Conservation (phyloP, 768 basidiomycete species). For the Leccinum subtestaceum region DNA sequence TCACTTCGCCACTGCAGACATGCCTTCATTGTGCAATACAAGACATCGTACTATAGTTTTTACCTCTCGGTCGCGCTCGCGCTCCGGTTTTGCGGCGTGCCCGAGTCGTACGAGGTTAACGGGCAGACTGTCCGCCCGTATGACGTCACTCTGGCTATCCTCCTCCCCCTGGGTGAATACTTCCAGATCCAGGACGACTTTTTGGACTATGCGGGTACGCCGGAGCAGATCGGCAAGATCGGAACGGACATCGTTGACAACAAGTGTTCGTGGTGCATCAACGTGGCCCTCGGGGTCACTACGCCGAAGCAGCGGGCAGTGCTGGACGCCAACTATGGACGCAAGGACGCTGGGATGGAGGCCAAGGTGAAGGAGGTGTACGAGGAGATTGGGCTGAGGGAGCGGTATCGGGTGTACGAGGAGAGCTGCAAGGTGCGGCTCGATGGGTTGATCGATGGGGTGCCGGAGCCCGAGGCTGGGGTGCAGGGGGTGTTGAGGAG, state of each 20-base stretch:
- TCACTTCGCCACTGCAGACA: slow-evolving; percentile 49
- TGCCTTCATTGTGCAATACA: slow-evolving; percentile 91
- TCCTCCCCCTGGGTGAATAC: slow-evolving; percentile 93
- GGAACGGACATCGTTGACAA: slow-evolving; percentile 98
- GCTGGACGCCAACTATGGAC: slow-evolving; percentile 68
- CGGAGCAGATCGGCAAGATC: slow-evolving; percentile 92
- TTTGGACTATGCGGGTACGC: slow-evolving; percentile 87
- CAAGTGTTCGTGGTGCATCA: slow-evolving; percentile 97
- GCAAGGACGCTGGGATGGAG: slow-evolving; percentile 46
- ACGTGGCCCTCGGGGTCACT: slow-evolving; percentile 69
- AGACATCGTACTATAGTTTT: slow-evolving; percentile 97
- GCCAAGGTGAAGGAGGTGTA: slow-evolving; percentile 70
- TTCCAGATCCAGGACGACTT: slow-evolving; percentile 99
- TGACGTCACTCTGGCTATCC: slow-evolving; percentile 72
- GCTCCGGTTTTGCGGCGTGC: slow-evolving; percentile 72
- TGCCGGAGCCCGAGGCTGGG: slow-evolving; percentile 56
- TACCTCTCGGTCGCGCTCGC: slow-evolving; percentile 97
- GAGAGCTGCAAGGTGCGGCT: slow-evolving; percentile 64
- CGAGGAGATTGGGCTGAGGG: slow-evolving; percentile 61
- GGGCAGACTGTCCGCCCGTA: slow-evolving; percentile 55
- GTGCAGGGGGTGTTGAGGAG: slow-evolving; percentile 47
- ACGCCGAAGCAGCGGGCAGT: slow-evolving; percentile 53
- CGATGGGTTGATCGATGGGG: slow-evolving; percentile 63
- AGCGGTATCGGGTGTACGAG: slow-evolving; percentile 77
- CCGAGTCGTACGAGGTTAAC: slow-evolving; percentile 43